Conservation (phyloP, 805 yeast species). For the Phaffomyces antillensis region DNA sequence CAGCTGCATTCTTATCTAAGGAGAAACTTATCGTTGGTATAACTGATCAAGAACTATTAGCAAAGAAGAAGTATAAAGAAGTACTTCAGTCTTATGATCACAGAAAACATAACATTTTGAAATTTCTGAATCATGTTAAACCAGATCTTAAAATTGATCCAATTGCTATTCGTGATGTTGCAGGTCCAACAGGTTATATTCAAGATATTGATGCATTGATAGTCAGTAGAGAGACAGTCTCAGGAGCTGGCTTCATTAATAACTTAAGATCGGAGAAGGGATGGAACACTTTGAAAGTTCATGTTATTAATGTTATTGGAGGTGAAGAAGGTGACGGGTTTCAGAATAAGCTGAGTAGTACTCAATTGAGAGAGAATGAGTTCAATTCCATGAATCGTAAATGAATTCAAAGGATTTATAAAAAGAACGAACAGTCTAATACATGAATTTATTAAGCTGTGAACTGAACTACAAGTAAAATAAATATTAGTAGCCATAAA, state of each 20-base stretch:
- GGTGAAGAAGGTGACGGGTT: conserved; percentile 48
- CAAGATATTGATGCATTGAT: conserved; percentile 72
- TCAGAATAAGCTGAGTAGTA: conserved; percentile 77
- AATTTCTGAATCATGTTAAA: conserved; percentile 42
- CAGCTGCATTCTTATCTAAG: conserved; percentile 57
- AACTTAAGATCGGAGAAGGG: conserved; percentile 50
- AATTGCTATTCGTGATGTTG: conserved; percentile 69
- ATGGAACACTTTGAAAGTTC: conserved; percentile 42
- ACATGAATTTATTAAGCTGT: no score
- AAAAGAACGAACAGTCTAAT: no score
- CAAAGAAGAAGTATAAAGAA: conserved; percentile 67
- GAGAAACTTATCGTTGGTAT: conserved; percentile 67
- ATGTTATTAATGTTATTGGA: conserved; percentile 60
- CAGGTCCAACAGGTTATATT: conserved; percentile 87
- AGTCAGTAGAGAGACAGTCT: conserved; percentile 69
- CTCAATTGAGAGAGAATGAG: conserved; percentile 52
- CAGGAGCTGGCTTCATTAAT: conserved; percentile 74
- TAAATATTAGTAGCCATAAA: no score
- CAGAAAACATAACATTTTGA: conserved; percentile 40
- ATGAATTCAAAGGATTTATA: no score
- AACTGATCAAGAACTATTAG: conserved; percentile 67
- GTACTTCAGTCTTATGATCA: conserved; percentile 49
- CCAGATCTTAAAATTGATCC: conserved; percentile 44
- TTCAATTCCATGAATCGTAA: conserved; percentile 7
- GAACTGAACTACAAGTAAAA: no score